These are phyloP conservation scores for Talaromyces marneffei DNA, from an alignment of 2,329 filamentous ascomycete species.

Conservation along the genomic window DNA sequence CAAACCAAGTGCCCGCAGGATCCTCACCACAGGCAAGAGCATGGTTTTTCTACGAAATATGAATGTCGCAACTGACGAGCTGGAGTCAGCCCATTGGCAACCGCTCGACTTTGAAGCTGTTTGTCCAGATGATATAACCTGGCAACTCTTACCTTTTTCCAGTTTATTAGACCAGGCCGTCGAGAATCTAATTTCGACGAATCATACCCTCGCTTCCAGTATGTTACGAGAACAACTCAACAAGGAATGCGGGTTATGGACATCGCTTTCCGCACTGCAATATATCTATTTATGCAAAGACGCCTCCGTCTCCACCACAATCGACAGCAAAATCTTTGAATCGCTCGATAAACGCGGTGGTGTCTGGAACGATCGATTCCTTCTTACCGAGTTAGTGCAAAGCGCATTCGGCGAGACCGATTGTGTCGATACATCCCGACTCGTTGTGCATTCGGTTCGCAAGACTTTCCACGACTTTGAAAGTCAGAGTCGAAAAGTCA, in stretches of 20 bases:
- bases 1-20: constrained; percentile 60
- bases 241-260: constrained; percentile 60
- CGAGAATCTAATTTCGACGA: constrained; percentile 67
- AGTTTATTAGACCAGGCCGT: constrained; percentile 69
- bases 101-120: constrained; percentile 27
- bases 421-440: constrained; percentile 54
- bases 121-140: constrained; percentile 35
- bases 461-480: constrained; percentile 40
- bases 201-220: constrained; percentile 63
- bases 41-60: constrained; percentile 75
- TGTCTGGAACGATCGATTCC: constrained; percentile 74
- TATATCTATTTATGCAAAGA: constrained; percentile 72
- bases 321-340: constrained; percentile 66
- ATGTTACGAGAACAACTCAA: constrained; percentile 63
- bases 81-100: constrained; percentile 31
- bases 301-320: constrained; percentile 59
- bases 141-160: constrained; percentile 41
- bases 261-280: constrained; percentile 61
- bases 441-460: constrained; percentile 53
- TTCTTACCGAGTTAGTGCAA: constrained; percentile 70
- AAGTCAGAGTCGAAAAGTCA: constrained; percentile 54
- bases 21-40: constrained; percentile 85
- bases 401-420: constrained; percentile 56
- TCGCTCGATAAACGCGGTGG: constrained; percentile 58
- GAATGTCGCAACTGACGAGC: constrained; percentile 37